A percentile compares a stretch with the other conserved stretches of the same genome.
These are phyloP conservation scores for Backusella morwellensis DNA, from an alignment of 192 early-diverging fungal species.

Conservation along the genomic window DNA sequence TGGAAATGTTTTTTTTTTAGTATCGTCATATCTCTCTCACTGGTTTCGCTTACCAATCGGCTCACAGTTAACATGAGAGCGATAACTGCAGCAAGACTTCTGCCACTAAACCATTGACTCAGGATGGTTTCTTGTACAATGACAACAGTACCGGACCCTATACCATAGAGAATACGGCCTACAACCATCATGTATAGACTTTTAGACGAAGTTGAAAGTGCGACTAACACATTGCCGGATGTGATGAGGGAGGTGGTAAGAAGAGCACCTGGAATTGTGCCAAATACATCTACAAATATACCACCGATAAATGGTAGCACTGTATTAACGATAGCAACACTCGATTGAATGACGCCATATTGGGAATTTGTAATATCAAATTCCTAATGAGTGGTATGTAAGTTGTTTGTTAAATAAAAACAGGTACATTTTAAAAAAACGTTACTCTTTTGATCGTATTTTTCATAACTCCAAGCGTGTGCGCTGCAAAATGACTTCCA, in stretches of 20 bases:
- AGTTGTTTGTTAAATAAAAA: neutral
- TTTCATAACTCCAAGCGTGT: constrained; percentile 73
- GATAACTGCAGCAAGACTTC: constrained; percentile 63
- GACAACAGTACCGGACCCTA: constrained; percentile 71
- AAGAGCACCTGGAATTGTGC: constrained; percentile 54
- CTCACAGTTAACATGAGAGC: constrained; percentile 69
- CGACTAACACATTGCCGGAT: constrained; percentile 49
- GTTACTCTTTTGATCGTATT: constrained; percentile 73
- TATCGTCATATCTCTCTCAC: neutral
- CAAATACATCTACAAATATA: constrained; percentile 57
- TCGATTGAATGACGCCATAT: constrained; percentile 66
- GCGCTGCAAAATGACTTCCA: constrained; percentile 73
- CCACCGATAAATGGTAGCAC: constrained; percentile 52
- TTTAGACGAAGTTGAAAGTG: constrained; percentile 43
- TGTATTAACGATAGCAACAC: constrained; percentile 61
- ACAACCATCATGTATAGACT: constrained; percentile 52
- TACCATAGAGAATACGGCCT: constrained; percentile 57
- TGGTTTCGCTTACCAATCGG: constrained; percentile 46
- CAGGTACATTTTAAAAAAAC: no score
- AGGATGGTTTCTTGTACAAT: constrained; percentile 82
- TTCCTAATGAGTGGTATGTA: constrained; percentile 38
- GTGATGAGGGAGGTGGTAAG: constrained; percentile 56
- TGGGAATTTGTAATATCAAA: constrained; percentile 58
- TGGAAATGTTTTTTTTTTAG: no score
- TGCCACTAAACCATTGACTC: constrained; percentile 72